Evolutionary conservation across 2,329 filamentous ascomycete species (phyloP), one percentile per base, ranked within the genome.

Genomic region (Aaosphaeria arxii): DNA sequence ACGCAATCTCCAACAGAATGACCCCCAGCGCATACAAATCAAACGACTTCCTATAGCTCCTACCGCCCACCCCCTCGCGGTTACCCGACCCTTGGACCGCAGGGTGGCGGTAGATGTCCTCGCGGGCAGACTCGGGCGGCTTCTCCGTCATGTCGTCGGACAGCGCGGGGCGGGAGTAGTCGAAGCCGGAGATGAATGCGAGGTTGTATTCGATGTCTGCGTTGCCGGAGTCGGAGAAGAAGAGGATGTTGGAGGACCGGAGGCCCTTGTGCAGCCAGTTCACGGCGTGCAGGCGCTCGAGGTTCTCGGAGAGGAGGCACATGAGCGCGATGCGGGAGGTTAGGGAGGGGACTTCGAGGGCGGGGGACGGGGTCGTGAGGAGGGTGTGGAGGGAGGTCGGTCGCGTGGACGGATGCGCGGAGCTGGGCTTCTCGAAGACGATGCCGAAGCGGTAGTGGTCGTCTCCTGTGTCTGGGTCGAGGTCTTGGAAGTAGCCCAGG

Each of bases 261-360:
- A 83, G 68, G n/a, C 78, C 78, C 55, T 83, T 83, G 67, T 82
- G 80, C 5, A 83, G 70, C 79, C 79, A 82, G 50, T 80, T 75
- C 1, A 81, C 77, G 3, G 77, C 73, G 55, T 82, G 79, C 0
- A 82, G 70, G 47, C 80, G 79, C 42, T 82, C 64, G 3, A 84
- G 61, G 13, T 76, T 81, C 55, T 51, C 49, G 48, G 77, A 71
- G 30, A 83, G 69, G 29, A 75, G 74, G 42, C 74, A 72, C 40
- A 80, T 80, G 13, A 84, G 72, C 30, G 59, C 65, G 46, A 82
- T 70, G 31, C 81, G 74, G 28, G 76, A 72, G 0, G 78, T 81
- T 3, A 84, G 71, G 1, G 75, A 70, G 1, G 80, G 80, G 30
- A 71, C 67, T 6, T 64, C 53, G 29, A 50, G n/a, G 7, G 7